Conservation (phyloP, 2,329 filamentous ascomycete genomes). For the Colletotrichum siamense region DNA sequence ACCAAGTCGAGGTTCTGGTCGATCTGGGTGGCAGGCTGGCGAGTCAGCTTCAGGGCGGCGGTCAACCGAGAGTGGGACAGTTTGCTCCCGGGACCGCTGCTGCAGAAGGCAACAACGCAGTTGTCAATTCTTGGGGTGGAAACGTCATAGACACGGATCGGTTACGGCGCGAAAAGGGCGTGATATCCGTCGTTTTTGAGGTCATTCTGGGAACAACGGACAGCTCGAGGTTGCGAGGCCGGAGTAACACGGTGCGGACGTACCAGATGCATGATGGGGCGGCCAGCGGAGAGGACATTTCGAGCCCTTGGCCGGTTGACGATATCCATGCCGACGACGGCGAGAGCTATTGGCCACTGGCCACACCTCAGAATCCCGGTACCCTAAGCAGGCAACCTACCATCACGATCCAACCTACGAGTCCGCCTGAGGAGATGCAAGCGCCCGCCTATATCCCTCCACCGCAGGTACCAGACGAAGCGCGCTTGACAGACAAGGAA, state of each 20-base stretch:
- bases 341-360: slow-evolving; percentile 13
- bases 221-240: slow-evolving; percentile 50
- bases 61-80: slow-evolving; percentile 53
- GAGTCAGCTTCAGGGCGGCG: slow-evolving; percentile 70
- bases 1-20: slow-evolving; percentile 90
- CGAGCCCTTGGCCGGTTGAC: slow-evolving; percentile 22
- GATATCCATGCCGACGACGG: slow-evolving; percentile 14
- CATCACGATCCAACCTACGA: slow-evolving; percentile 12
- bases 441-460: slow-evolving; percentile 61
- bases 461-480: slow-evolving; percentile 65
- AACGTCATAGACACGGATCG: slow-evolving; percentile 88
- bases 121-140: slow-evolving; percentile 61
- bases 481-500: slow-evolving; percentile 80
- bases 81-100: slow-evolving; percentile 30
- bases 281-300: slow-evolving; percentile 36
- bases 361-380: background rate
- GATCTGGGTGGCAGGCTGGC: slow-evolving; percentile 89
- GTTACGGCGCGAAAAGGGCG: slow-evolving; percentile 86
- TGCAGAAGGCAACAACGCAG: slow-evolving; percentile 46
- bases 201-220: slow-evolving; percentile 87
- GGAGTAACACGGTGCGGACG: slow-evolving; percentile 24
- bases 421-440: slow-evolving; percentile 32
- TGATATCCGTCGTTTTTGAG: slow-evolving; percentile 87
- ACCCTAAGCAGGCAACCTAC: slow-evolving; percentile 12
- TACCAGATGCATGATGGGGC: slow-evolving; percentile 27